Evolutionary conservation across 208 protist species (phyloP).

Genomic region (Tritrichomonas foetus): DNA sequence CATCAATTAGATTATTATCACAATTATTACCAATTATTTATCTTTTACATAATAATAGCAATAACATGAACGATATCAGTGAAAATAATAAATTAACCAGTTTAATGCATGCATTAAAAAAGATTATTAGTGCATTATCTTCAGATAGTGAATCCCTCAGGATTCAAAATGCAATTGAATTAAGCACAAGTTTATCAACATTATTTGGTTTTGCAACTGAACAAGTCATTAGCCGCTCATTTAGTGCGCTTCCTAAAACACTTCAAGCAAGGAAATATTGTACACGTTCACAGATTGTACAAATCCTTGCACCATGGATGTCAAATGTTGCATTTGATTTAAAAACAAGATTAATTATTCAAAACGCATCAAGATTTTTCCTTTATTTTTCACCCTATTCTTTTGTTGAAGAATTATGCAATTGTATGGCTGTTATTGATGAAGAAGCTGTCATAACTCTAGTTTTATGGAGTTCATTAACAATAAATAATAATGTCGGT

Average conservation of each 20-base stretch:
- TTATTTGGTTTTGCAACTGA: background rate
- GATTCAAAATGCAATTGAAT: background rate
- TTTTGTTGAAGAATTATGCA: background rate
- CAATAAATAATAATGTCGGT: no score
- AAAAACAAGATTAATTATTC: background rate
- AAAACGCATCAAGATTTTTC: background rate
- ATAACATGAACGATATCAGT: background rate
- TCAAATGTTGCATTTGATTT: background rate
- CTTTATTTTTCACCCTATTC: conserved; percentile 3
- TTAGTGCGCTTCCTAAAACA: background rate
- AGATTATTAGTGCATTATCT: background rate
- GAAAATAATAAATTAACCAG: no score
- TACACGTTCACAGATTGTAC: background rate
- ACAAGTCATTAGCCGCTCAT: background rate
- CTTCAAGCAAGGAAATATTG: background rate
- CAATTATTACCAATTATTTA: background rate
- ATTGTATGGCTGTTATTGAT: background rate
- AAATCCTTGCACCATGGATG: background rate
- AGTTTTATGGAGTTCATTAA: no score
- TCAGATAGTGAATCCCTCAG: background rate
- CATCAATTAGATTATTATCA: background rate
- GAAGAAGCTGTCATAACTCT: no score
- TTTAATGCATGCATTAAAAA: background rate
- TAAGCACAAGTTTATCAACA: background rate
- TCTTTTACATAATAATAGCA: background rate